Evolutionary conservation across 2,329 filamentous ascomycete species (phyloP).

Genomic region (Byssothecium circinans): DNA sequence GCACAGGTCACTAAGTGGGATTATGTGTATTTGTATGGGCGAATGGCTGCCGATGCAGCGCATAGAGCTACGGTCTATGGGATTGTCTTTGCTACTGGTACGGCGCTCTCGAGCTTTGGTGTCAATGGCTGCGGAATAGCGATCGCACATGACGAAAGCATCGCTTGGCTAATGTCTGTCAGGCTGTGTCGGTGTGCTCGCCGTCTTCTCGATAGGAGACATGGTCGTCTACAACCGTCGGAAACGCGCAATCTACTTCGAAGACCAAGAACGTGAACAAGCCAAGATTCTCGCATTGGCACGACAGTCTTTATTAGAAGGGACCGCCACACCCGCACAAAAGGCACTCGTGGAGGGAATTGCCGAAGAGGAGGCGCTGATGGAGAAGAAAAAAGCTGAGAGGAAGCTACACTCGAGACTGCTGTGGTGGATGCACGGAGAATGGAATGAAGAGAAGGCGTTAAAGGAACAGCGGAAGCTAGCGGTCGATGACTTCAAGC

Average conservation of each 20-base stretch:
- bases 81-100: slow-evolving; percentile 65
- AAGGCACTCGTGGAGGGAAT: slow-evolving; percentile 59
- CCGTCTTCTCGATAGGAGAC: slow-evolving; percentile 65
- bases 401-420: slow-evolving; percentile 32
- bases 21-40: slow-evolving; percentile 40
- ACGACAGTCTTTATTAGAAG: slow-evolving; percentile 45
- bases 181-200: slow-evolving; percentile 63
- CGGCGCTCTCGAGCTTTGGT: slow-evolving; percentile 12
- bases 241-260: slow-evolving; percentile 64
- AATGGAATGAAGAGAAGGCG: slow-evolving; percentile 43
- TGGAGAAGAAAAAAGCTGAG: slow-evolving; percentile 39
- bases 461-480: slow-evolving; percentile 38
- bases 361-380: slow-evolving; percentile 62
- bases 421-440: slow-evolving; percentile 41
- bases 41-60: slow-evolving; percentile 57
- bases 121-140: slow-evolving; percentile 15
- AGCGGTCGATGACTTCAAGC: slow-evolving; percentile 35
- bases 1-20: slow-evolving; percentile 59
- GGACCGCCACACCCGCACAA: slow-evolving; percentile 54
- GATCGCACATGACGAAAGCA: neutral
- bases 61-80: slow-evolving; percentile 63
- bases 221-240: slow-evolving; percentile 69
- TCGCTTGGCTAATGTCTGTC: slow-evolving; percentile 16
- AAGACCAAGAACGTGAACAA: slow-evolving; percentile 52
- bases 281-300: slow-evolving; percentile 49